A percentile compares a stretch with the other conserved stretches of the same genome.
phyloP scores from a whole-genome alignment of 2,329 filamentous ascomycete species.

The Esteya vermicola region DNA sequence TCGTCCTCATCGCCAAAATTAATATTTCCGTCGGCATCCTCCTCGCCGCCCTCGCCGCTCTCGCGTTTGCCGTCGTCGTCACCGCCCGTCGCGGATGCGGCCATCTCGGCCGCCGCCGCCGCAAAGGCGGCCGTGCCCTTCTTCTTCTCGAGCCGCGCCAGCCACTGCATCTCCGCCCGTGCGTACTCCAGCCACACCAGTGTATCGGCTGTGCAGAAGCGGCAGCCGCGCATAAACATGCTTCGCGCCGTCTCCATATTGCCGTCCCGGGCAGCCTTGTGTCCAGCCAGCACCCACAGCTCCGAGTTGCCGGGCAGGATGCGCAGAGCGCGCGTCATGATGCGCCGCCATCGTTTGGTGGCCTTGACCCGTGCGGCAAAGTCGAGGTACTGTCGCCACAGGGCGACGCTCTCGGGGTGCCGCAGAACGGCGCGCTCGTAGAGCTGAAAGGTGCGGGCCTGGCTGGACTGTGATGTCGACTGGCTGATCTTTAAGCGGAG shows the following conservation, averaged over 20 bases:
- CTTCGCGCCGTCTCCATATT: slow-evolving; percentile 78
- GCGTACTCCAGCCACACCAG: slow-evolving; percentile 82
- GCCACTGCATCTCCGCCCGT: slow-evolving; percentile 82
- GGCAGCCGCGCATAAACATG: slow-evolving; percentile 75
- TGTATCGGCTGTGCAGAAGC: slow-evolving; percentile 69
- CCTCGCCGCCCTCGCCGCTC: slow-evolving; percentile 20
- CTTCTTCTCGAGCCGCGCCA: slow-evolving; percentile 65
- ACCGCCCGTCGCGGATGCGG: too few species aligned
- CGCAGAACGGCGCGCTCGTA: slow-evolving; percentile 76
- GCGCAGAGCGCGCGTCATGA: slow-evolving; percentile 57
- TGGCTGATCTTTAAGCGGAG: slow-evolving; percentile 63
- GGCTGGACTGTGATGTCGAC: slow-evolving; percentile 54
- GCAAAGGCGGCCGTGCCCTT: slow-evolving; percentile 31
- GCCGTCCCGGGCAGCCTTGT: slow-evolving; percentile 60
- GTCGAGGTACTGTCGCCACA: slow-evolving; percentile 86
- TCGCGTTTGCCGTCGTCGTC: too few species aligned
- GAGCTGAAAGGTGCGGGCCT: slow-evolving; percentile 75
- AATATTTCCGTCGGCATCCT: slow-evolving; percentile 30
- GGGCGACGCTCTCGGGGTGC: slow-evolving; percentile 63
- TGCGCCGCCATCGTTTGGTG: slow-evolving; percentile 49
- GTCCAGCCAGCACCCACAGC: slow-evolving; percentile 77
- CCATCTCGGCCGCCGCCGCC: slow-evolving; percentile 20
- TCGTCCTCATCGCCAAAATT: slow-evolving; percentile 30
- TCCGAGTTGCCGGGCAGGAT: slow-evolving; percentile 73
- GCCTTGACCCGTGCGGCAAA: slow-evolving; percentile 60